Evolutionary conservation across 1,284 basidiomycete species (phyloP).

Genomic region (Sporisorium graminicola): DNA sequence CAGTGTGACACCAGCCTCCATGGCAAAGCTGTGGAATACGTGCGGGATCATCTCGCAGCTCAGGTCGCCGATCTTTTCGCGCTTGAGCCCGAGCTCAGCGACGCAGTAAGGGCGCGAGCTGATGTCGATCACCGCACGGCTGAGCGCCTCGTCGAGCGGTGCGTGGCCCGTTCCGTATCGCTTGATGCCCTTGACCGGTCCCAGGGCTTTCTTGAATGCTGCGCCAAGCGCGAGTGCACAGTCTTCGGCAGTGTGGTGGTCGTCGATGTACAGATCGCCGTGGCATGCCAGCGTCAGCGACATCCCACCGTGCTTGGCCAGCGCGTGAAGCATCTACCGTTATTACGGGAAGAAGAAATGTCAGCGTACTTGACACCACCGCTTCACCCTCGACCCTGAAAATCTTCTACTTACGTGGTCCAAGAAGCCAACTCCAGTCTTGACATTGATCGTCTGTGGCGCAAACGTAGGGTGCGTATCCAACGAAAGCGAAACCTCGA

Average conservation of each 20-base stretch:
- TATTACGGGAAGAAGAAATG: not conserved
- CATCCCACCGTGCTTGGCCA: conserved; percentile 70
- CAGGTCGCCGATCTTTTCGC: conserved; percentile 97
- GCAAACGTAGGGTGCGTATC: conserved; percentile 80
- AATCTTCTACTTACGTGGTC: conserved; percentile 82
- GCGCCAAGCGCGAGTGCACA: conserved; percentile 90
- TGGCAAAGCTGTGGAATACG: conserved; percentile 91
- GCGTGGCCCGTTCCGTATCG: conserved; percentile 97
- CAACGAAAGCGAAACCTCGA: conserved; percentile 84
- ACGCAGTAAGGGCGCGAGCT: conserved; percentile 96
- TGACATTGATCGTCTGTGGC: conserved; percentile 84
- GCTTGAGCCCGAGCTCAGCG: conserved; percentile 80
- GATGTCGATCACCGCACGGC: conserved; percentile 96
- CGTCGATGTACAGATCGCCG: conserved; percentile 97
- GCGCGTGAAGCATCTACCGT: conserved; percentile 68
- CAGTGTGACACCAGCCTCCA: conserved; percentile 87
- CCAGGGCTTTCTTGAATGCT: conserved; percentile 94
- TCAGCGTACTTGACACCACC: not conserved
- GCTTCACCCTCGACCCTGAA: too few species aligned
- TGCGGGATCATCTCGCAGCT: conserved; percentile 92
- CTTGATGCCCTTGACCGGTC: conserved; percentile 92
- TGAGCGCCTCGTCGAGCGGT: conserved; percentile 89
- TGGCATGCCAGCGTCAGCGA: conserved; percentile 89
- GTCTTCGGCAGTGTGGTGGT: conserved; percentile 98
- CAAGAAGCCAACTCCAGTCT: conserved; percentile 96